Percentiles rank a stretch among this genome's conserved stretches.
Evolutionary conservation across 1,284 basidiomycete genomes (phyloP).

Genomic region (Chalciporus sp.): DNA sequence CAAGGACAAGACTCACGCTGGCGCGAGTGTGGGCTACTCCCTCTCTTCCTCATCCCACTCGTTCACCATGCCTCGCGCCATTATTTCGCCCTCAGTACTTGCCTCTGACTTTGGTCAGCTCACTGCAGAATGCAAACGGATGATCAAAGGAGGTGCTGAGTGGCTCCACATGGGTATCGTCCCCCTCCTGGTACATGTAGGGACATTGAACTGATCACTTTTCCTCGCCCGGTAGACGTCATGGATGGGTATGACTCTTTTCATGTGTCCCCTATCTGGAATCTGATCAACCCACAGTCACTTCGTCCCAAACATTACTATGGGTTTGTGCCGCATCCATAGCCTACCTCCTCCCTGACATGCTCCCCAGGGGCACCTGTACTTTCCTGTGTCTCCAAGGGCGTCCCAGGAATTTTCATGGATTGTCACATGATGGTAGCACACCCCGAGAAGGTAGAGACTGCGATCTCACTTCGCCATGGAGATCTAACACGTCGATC

Average conservation of each 20-base stretch:
- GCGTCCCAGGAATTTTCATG: slow-evolving; percentile 96
- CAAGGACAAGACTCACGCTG: slow-evolving; percentile 5
- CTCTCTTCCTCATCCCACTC: slow-evolving; percentile 12
- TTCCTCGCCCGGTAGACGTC: slow-evolving; percentile 61
- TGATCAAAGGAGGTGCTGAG: slow-evolving; percentile 90
- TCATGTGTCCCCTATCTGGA: background rate
- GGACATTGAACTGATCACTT: slow-evolving; percentile 5
- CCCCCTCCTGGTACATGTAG: slow-evolving; percentile 8
- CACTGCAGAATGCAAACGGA: slow-evolving; percentile 88
- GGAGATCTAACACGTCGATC: slow-evolving; percentile 4
- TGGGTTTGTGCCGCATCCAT: slow-evolving; percentile 58
- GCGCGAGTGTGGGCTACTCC: background rate
- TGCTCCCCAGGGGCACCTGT: slow-evolving; percentile 78
- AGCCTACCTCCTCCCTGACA: slow-evolving; percentile 8
- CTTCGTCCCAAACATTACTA: slow-evolving; percentile 98
- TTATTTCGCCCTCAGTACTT: slow-evolving; percentile 89
- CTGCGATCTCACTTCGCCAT: background rate
- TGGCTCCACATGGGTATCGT: slow-evolving; percentile 94
- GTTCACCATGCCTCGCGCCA: slow-evolving; percentile 73
- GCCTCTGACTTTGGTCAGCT: slow-evolving; percentile 95
- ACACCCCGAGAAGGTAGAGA: slow-evolving; percentile 80
- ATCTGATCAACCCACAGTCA: slow-evolving; percentile 56
- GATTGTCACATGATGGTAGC: slow-evolving; percentile 99
- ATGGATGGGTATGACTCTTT: slow-evolving; percentile 84
- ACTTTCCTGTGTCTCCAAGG: slow-evolving; percentile 85